These are phyloP conservation scores for Knoxia roxburghii DNA, from an alignment of 257 asterid species.

Conservation along the genomic window DNA sequence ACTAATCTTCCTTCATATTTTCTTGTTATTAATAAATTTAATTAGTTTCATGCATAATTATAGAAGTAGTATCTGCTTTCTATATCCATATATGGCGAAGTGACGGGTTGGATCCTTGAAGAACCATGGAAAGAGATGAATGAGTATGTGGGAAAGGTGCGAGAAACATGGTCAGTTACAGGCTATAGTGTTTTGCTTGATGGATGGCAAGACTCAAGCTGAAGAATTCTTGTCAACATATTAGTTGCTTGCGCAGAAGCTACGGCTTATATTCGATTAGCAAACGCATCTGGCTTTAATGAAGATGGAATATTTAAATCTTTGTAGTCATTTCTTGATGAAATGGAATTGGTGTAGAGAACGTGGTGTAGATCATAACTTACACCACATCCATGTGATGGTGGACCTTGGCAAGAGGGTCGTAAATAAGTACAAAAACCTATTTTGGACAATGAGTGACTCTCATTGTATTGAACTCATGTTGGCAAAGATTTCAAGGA, in stretches of 20 bases:
- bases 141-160: conserved; percentile 23
- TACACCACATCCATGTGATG: conserved; percentile 41
- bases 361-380: conserved; percentile 47
- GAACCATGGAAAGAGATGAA: conserved; percentile 13
- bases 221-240: background rate
- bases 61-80: too few species aligned
- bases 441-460: too few species aligned
- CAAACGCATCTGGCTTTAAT: background rate
- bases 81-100: too few species aligned
- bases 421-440: too few species aligned
- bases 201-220: conserved; percentile 5
- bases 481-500: too few species aligned
- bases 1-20: too few species aligned
- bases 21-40: too few species aligned
- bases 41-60: too few species aligned
- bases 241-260: conserved; percentile 6
- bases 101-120: conserved; percentile 26
- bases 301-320: conserved; percentile 6
- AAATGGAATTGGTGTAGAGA: background rate
- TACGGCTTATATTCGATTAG: background rate
- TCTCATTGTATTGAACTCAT: too few species aligned
- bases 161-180: conserved; percentile 31
- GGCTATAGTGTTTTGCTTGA: conserved; percentile 4
- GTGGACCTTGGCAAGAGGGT: conserved; percentile 40
- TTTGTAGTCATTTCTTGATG: background rate